These are phyloP conservation scores for Xanthoconium separans DNA, from an alignment of 1,284 basidiomycete genomes.

Conservation along the genomic window DNA sequence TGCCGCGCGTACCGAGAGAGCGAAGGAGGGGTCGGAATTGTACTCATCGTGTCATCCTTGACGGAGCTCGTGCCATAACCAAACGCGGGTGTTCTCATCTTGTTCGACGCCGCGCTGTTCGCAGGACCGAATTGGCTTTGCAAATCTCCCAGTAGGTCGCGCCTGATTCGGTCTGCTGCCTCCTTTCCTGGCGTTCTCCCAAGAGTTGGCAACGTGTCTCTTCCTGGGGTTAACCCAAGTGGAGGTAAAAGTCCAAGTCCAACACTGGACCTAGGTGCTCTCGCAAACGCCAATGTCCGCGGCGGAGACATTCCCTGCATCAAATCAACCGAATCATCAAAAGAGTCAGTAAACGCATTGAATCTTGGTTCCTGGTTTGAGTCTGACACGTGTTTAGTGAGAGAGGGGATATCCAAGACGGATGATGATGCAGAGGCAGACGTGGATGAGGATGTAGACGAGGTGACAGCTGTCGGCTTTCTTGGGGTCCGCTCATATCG, in stretches of 20 bases:
- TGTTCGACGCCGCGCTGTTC: constrained; percentile 15
- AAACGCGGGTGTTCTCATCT: constrained; percentile 27
- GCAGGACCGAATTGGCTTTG: constrained; percentile 32
- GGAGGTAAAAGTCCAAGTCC: constrained; percentile 51
- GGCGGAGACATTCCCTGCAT: constrained; percentile 81
- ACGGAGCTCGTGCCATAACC: constrained; percentile 14
- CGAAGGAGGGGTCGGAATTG: constrained; percentile 64
- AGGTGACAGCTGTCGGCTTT: constrained; percentile 23
- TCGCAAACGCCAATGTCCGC: constrained; percentile 78
- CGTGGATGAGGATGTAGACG: constrained; percentile 30
- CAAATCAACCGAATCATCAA: constrained; percentile 48
- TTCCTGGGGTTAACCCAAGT: constrained; percentile 60
- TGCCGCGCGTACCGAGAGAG: constrained; percentile 55
- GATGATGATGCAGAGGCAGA: constrained; percentile 26
- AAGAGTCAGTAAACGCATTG: constrained; percentile 56
- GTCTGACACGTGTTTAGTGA: constrained; percentile 27
- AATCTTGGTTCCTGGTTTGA: constrained; percentile 23
- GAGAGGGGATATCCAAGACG: constrained; percentile 28
- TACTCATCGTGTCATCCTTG: constrained; percentile 61
- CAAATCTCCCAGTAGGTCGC: constrained; percentile 56
- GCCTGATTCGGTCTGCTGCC: constrained; percentile 65
- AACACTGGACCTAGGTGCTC: constrained; percentile 59
- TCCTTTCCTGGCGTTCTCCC: constrained; percentile 60
- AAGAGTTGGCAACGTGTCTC: constrained; percentile 53
- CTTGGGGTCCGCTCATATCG: constrained; percentile 33